phyloP scores from a whole-genome alignment of 2,329 filamentous ascomycete genomes.

The Fusarium keratoplasticum region DNA sequence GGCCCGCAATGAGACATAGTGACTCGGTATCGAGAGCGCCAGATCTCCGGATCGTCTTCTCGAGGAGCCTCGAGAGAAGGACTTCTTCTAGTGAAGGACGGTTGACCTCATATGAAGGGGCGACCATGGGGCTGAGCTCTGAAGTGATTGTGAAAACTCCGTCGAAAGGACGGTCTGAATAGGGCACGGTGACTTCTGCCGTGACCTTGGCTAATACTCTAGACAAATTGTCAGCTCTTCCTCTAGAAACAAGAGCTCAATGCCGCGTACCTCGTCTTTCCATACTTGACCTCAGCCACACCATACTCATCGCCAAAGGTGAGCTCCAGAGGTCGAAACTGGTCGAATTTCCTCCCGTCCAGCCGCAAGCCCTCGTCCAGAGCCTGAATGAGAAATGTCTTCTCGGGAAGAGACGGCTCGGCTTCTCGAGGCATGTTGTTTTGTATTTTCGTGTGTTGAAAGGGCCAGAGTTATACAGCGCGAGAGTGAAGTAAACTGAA shows the following conservation, averaged over 20 bases:
- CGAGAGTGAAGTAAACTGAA: not conserved
- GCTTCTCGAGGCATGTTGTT: conserved; percentile 88
- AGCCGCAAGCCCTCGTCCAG: conserved; percentile 83
- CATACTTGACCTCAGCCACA: conserved; percentile 85
- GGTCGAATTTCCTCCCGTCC: conserved; percentile 84
- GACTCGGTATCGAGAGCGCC: conserved; percentile 95
- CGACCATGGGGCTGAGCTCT: conserved; percentile 92
- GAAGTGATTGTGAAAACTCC: conserved; percentile 93
- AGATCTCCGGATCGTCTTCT: conserved; percentile 93
- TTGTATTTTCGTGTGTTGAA: conserved; percentile 10
- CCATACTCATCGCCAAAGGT: conserved; percentile 92
- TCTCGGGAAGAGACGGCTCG: conserved; percentile 90
- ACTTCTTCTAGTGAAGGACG: conserved; percentile 86
- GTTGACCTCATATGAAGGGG: conserved; percentile 88
- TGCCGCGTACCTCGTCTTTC: conserved; percentile 81
- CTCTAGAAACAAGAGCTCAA: not conserved
- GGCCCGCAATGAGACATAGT: conserved; percentile 89
- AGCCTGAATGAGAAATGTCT: conserved; percentile 85
- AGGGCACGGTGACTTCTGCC: conserved; percentile 87
- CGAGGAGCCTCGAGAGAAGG: conserved; percentile 86
- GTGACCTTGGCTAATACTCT: conserved; percentile 89
- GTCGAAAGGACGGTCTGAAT: conserved; percentile 90
- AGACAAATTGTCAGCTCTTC: conserved; percentile 20
- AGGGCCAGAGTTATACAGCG: conserved; percentile 7
- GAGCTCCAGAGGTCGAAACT: conserved; percentile 82